phyloP scores from a whole-genome alignment of 768 basidiomycete genomes.

The Cystobasidium onofrii region DNA sequence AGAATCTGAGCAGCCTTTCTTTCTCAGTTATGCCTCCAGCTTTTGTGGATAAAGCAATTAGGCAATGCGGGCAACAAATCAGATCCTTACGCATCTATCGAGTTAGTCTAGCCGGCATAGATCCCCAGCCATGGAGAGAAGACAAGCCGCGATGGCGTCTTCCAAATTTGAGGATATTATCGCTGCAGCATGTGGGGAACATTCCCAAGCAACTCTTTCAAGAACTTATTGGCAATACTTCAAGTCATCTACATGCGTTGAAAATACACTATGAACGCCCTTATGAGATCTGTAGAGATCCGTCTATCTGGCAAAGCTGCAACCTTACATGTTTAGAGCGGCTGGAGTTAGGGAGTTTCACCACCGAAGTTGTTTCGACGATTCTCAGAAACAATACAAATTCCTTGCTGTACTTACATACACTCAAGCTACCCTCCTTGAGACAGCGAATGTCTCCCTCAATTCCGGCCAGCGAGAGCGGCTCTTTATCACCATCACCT shows the following conservation, averaged over 20 bases:
- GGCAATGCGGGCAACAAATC: background rate
- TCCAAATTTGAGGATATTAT: background rate
- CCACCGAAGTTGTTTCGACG: background rate
- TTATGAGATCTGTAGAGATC: background rate
- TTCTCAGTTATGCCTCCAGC: background rate
- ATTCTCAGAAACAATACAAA: background rate
- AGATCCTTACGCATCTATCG: background rate
- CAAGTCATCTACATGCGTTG: background rate
- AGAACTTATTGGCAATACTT: background rate
- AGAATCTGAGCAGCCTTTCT: background rate
- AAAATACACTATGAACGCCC: background rate
- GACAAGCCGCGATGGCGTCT: background rate
- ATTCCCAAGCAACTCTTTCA: background rate
- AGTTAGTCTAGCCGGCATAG: background rate
- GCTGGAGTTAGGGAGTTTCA: background rate
- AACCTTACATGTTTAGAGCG: background rate
- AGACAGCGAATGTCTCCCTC: background rate
- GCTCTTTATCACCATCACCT: background rate
- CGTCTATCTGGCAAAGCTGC: background rate
- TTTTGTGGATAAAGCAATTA: background rate
- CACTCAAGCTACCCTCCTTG: background rate
- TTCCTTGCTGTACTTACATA: background rate
- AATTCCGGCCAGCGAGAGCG: background rate
- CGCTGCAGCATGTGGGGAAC: background rate
- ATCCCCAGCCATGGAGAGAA: background rate